Base-by-base conservation (phyloP, 2,329 filamentous ascomycete genomes). In the Chaetomium sp. region DNA sequence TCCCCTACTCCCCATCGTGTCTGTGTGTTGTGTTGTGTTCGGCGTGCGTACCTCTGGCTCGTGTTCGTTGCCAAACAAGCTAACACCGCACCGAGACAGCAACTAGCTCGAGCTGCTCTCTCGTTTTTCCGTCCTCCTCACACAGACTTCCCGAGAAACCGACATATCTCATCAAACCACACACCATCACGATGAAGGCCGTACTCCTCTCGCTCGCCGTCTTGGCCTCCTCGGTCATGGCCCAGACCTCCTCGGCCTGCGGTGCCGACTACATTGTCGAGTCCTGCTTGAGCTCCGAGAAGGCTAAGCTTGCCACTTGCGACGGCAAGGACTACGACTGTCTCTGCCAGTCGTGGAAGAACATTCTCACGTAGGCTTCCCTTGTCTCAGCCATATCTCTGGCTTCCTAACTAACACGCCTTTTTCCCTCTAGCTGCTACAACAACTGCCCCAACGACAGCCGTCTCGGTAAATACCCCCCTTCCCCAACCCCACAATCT, bases 381-480 rank as follows among this genome's bases (percentile, higher is more conserved):
- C 9, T 14, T 35, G 9, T 43, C 38, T 27, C 41, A 5, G 4
- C 6, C 5, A 8, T 10, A 8, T 19, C 10, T 27, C 27, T 32
- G 9, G 3, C n/a, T 35, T 27, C n/a, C 19, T 38, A 5, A 38
- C 41, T 43, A 41, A 55, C 51, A 34, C 4, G 33, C 11, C 35
- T 32, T 11, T 19, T 45, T 53, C 19, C 4, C 6, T 36, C 46
- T 54, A 77, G 76, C 59, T 80, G 78, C 76, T 80, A 73, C 71
- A 78, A 78, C 72, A 80, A 80, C 74, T 80, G 78, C 72, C 78
- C 78, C 65, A 70, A 75, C 63, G 77, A 80, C 67, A 1, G 65
- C 50, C 70, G 73, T 46, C 42, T 44, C 19, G 35, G 63, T 65
- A 52, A 57, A 61, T n/a, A 47, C 32, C 12, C 36, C 14, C 40